Percentiles rank a stretch among this genome's conserved stretches.
These are phyloP conservation scores for Leccinum boreale DNA, from an alignment of 768 basidiomycete species.

Conservation along the genomic window DNA sequence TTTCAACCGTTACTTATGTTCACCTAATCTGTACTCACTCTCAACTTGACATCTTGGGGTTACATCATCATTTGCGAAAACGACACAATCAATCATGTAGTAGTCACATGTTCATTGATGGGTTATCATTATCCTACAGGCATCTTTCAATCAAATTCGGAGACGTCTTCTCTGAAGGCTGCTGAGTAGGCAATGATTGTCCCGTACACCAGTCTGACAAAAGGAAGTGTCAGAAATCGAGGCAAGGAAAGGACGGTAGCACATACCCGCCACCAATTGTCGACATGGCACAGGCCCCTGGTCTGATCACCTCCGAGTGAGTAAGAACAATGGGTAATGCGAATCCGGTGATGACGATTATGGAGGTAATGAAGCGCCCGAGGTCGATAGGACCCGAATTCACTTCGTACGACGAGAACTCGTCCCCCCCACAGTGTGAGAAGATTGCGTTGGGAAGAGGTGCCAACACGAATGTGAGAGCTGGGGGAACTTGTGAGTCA, in stretches of 20 bases:
- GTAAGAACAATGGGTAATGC: constrained; percentile 89
- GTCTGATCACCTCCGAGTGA: constrained; percentile 83
- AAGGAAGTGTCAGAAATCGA: neutral
- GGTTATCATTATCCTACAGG: neutral
- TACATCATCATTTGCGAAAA: constrained; percentile 3
- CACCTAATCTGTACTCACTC: neutral
- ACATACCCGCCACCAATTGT: constrained; percentile 84
- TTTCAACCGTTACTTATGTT: neutral
- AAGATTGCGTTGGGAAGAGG: constrained; percentile 95
- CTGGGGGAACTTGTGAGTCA: constrained; percentile 38
- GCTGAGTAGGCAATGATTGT: constrained; percentile 88
- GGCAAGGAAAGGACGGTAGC: neutral
- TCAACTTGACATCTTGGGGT: neutral
- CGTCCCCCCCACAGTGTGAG: constrained; percentile 88
- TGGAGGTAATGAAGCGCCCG: constrained; percentile 90
- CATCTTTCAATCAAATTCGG: constrained; percentile 64
- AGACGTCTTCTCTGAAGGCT: constrained; percentile 75
- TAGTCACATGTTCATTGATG: constrained; percentile 15
- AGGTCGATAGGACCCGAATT: constrained; percentile 75
- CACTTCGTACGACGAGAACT: constrained; percentile 77
- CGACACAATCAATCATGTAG: constrained; percentile 7
- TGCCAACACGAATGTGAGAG: constrained; percentile 91
- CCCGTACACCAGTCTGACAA: constrained; percentile 72
- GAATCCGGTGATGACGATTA: constrained; percentile 90
- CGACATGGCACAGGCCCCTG: constrained; percentile 89